A percentile compares a stretch with the other conserved stretches of the same genome.
These are phyloP conservation scores for Elongisporangium anandrum DNA, from an alignment of 352 stramenopile species.

Conservation along the genomic window DNA sequence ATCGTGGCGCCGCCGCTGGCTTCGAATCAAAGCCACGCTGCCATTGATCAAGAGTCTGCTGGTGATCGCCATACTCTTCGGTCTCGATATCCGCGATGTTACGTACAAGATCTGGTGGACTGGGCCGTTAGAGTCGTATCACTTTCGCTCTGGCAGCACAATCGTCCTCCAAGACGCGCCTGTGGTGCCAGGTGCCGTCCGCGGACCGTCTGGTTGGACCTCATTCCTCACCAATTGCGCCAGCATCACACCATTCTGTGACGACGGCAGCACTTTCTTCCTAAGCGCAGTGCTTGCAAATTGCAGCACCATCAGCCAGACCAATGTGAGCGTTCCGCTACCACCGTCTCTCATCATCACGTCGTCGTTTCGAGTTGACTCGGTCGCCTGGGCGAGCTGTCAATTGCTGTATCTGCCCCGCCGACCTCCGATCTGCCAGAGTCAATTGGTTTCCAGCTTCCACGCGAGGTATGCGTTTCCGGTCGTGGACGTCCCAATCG, in stretches of 20 bases:
- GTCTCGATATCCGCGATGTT: conserved; percentile 28
- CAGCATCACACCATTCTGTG: conserved; percentile 20
- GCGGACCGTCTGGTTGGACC: conserved; percentile 21
- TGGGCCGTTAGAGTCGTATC: conserved; percentile 27
- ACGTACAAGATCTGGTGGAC: conserved; percentile 32
- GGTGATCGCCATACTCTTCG: conserved; percentile 20
- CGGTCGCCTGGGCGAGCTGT: conserved; percentile 8
- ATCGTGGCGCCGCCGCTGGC: not conserved
- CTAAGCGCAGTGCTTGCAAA: conserved; percentile 22
- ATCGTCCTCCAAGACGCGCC: conserved; percentile 12
- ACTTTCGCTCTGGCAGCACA: conserved; percentile 20
- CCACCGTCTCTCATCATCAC: not conserved
- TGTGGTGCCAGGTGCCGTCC: conserved; percentile 12
- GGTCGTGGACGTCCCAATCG: not conserved
- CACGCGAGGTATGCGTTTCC: not conserved
- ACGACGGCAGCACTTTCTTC: conserved; percentile 16
- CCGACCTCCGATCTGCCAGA: not conserved
- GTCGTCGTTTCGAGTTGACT: conserved; percentile 3
- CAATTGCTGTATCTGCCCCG: conserved; percentile 5
- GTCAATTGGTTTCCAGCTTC: conserved; percentile 3
- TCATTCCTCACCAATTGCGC: conserved; percentile 27
- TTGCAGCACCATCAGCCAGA: conserved; percentile 5
- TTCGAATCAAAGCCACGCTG: not conserved
- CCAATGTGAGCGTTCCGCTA: not conserved
- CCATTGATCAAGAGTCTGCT: conserved; percentile 11